Evolutionary conservation across 2,329 filamentous ascomycete species (phyloP), one percentile per base, ranked within the genome.

Genomic region (Aureobasidium sp.): DNA sequence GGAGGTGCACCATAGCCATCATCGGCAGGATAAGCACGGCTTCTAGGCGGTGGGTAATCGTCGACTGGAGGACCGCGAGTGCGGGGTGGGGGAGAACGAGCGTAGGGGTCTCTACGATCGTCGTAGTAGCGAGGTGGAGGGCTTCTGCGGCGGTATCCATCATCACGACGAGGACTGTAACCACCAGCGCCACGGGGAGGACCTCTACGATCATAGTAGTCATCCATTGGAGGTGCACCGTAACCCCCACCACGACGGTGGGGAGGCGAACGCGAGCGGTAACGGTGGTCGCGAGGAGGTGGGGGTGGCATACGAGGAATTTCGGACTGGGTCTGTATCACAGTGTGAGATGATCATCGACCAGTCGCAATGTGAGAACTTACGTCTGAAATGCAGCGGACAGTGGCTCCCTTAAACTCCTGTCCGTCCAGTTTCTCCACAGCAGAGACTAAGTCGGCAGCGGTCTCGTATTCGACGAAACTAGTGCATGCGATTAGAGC

Each of bases 391-490:
- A 89, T 80, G 77, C 94, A 99, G 68, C 84, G 87, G 68, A 99
- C 93, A 67, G 86, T 84, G 67, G 86, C 86, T 69, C 91, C 91
- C 80, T 97, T 97, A 78, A 97, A 97, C 72, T 96, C 91, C 73
- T 87, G 87, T 67, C 87, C 87, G 75, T 97, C 91, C 66, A 99
- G 88, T 78, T 97, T 97, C 75, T 97, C 91, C 62, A 97, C 90
- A 60, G 94, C 94, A 64, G 87, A 88, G 74, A 90, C 91, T 64
- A 99, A 80, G 72, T 99, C 94, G 68, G 86, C 87, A 63, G 89
- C 89, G 65, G 91, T 96, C 78, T 99, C 94, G 72, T 97, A 99
- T 75, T 99, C 94, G 73, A 99, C 93, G 75, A 97, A 97, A 71
- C 93, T 97, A 73, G 27, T 10, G 39, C 12, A 20, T 7, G 53